These are phyloP conservation scores for Diutina siamensis DNA, from an alignment of 1,139 yeast genomes.

Conservation along the genomic window DNA sequence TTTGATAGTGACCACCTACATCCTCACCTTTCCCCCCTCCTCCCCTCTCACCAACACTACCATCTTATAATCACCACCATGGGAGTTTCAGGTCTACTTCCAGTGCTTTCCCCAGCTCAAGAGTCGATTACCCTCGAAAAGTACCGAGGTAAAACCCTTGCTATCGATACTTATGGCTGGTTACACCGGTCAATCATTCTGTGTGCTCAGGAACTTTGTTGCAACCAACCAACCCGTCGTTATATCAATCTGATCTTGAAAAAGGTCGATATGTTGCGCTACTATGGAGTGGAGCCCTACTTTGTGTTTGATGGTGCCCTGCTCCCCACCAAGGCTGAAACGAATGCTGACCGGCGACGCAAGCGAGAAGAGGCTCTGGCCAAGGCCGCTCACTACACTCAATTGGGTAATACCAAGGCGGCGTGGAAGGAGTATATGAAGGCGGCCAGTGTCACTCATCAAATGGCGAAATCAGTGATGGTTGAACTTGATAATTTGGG, in stretches of 20 bases:
- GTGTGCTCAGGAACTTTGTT: slow-evolving; percentile 77
- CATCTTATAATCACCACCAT: too few relatives aligned
- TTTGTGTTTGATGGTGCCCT: slow-evolving; percentile 92
- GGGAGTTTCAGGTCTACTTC: slow-evolving; percentile 78
- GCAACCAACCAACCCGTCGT: slow-evolving; percentile 55
- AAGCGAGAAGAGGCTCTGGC: slow-evolving; percentile 46
- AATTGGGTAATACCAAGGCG: slow-evolving; percentile 39
- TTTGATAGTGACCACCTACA: too few relatives aligned
- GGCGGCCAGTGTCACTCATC: slow-evolving; percentile 80
- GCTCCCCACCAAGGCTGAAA: slow-evolving; percentile 65
- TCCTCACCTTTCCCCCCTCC: too few relatives aligned
- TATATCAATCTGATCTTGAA: slow-evolving; percentile 52
- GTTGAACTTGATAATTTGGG: slow-evolving; percentile 49
- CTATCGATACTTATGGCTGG: slow-evolving; percentile 96
- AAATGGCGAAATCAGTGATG: slow-evolving; percentile 82
- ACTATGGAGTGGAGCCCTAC: slow-evolving; percentile 68
- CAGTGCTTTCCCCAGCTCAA: slow-evolving; percentile 63
- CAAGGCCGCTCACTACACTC: slow-evolving; percentile 39
- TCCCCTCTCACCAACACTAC: too few relatives aligned
- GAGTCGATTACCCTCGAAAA: slow-evolving; percentile 42
- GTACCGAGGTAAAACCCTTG: slow-evolving; percentile 68
- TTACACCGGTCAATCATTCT: slow-evolving; percentile 75
- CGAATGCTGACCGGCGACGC: slow-evolving; percentile 54
- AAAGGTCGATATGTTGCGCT: slow-evolving; percentile 52
- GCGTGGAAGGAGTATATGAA: slow-evolving; percentile 68